phyloP scores from a whole-genome alignment of 192 early-diverging fungal species.

The Rhizoclosmatium sp. region DNA sequence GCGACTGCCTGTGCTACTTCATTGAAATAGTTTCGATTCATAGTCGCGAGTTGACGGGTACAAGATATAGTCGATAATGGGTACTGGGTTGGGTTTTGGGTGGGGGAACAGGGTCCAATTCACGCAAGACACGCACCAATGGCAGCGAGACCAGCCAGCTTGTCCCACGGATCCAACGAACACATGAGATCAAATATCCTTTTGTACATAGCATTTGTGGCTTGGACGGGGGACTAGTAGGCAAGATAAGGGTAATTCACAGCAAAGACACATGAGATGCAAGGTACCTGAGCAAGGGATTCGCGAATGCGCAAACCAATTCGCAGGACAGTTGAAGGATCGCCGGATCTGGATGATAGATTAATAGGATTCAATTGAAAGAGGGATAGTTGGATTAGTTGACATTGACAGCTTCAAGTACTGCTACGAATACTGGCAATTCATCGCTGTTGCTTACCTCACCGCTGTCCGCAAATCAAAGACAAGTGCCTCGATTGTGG shows the following conservation, averaged over 20 bases:
- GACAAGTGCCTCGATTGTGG: not conserved
- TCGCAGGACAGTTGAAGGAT: not conserved
- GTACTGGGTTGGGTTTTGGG: not conserved
- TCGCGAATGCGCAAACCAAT: conserved; percentile 1
- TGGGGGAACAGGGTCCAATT: not conserved
- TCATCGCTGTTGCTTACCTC: not conserved
- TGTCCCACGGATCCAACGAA: conserved; percentile 38
- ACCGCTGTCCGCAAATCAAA: not conserved
- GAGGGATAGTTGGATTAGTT: no score
- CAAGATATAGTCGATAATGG: no score
- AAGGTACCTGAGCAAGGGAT: not conserved
- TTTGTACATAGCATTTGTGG: conserved; percentile 41
- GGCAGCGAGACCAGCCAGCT: conserved; percentile 38
- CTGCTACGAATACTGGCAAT: no score
- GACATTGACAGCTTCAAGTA: no score
- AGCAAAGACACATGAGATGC: not conserved
- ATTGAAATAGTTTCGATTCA: no score
- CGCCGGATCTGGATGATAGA: not conserved
- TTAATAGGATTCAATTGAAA: no score
- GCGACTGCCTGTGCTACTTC: no score
- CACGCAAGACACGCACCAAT: conserved; percentile 35
- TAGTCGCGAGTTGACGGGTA: no score
- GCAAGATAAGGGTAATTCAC: not conserved
- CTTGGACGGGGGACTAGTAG: conserved; percentile 7
- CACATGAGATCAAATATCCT: conserved; percentile 49